Evolutionary conservation across 2,329 filamentous ascomycete genomes (phyloP), one percentile per base, ranked within the genome.

Genomic region (Aspergillus niger): DNA sequence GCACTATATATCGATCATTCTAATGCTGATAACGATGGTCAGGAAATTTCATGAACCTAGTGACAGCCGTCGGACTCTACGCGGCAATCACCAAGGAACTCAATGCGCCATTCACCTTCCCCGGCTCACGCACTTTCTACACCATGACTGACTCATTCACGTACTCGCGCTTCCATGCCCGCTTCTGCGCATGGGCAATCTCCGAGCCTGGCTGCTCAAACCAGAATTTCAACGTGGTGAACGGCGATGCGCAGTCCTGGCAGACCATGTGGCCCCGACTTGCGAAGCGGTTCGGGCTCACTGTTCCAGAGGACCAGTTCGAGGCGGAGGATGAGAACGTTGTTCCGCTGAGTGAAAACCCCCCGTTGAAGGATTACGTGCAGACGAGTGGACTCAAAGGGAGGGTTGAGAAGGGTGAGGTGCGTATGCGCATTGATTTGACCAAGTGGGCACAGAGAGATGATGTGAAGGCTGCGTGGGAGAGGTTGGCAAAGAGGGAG

Each of bases 21-120:
- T 2, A 10, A 5, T 20, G 8, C 41, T 44, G 22, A 44, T 11
- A 6, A 22, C 8, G 0, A 4, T 20, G 10, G 3, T 75, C 52
- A 32, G 75, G 74, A 1, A 79, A 76, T 43, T 77, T 76, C 59
- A 80, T 80, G 72, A 82, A 81, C 63, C 67, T 77, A 7, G 73
- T 75, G 15, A 72, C 76, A 1, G 70, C 74, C 2, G 59, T 79
- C 2, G 79, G 73, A 0, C 65, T 82, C n/a, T 82, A 81, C 65
- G 71, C 66, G 36, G 61, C 68, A 2, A 63, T 72, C 5, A 71
- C 67, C 50, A 68, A 70, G 60, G 71, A 26, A 49, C 69, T 80
- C 0, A 69, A 70, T 2, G 65, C 69, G 17, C 65, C 68, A 0
- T 64, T 77, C 0, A 57, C 66, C 2, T 79, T 76, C 60, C 78